phyloP scores from a whole-genome alignment of 176 grass and related monocot genomes.

The Pontederia crassipes region DNA sequence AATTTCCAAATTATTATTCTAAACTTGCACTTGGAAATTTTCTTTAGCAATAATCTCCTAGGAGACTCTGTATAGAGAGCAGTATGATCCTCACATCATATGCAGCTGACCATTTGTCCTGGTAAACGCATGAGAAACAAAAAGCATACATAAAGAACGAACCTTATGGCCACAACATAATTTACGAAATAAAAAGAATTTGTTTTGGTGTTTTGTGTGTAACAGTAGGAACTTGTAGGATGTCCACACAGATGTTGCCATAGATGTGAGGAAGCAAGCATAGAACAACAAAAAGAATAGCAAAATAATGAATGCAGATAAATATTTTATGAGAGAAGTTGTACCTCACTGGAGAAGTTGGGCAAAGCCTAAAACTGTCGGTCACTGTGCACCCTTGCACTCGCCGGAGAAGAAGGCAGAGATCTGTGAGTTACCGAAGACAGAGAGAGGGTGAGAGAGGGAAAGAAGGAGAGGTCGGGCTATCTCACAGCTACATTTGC shows the following conservation, averaged over 20 bases:
- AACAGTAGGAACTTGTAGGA: slow-evolving; percentile 35
- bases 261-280: slow-evolving; percentile 19
- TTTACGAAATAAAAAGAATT: not conserved
- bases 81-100: slow-evolving; percentile 98
- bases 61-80: slow-evolving; percentile 83
- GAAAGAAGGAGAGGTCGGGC: too few relatives aligned
- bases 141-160: not conserved
- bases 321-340: too few relatives aligned
- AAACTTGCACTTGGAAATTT: not conserved
- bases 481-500: too few relatives aligned
- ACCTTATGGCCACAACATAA: too few relatives aligned
- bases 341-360: too few relatives aligned
- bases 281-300: too few relatives aligned
- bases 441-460: too few relatives aligned
- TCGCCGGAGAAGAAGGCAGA: too few relatives aligned
- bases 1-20: not conserved
- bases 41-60: slow-evolving; percentile 43
- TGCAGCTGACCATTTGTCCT: slow-evolving; percentile 94
- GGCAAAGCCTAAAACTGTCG: too few relatives aligned
- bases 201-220: not conserved
- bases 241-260: slow-evolving; percentile 94
- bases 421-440: too few relatives aligned
- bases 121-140: slow-evolving; percentile 4
- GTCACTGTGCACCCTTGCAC: too few relatives aligned
- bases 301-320: too few relatives aligned